A percentile compares a stretch with the other conserved stretches of the same genome.
These are phyloP conservation scores for Diaporthe sp. DNA, from an alignment of 2,329 filamentous ascomycete species.

Conservation along the genomic window DNA sequence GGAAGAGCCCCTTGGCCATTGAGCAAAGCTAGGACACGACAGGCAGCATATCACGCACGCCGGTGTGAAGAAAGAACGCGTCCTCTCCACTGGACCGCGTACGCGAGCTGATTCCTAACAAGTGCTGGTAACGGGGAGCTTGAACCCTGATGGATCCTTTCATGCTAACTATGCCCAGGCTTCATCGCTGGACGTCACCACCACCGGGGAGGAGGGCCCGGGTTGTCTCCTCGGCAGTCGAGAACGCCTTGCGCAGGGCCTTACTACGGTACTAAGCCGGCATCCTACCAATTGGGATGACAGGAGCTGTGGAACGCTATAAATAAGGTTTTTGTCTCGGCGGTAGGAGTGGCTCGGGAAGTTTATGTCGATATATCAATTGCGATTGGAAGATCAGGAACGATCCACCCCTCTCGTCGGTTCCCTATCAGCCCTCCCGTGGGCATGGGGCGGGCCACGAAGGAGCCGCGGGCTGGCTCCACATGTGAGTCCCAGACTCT, in stretches of 20 bases:
- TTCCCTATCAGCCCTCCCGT: slow-evolving; percentile 5
- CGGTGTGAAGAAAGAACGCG: neutral
- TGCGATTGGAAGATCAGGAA: slow-evolving; percentile 30
- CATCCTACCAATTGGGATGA: slow-evolving; percentile 8
- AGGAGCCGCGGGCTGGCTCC: neutral
- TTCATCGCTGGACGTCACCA: neutral
- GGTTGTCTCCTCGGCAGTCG: slow-evolving; percentile 10
- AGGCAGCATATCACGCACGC: neutral
- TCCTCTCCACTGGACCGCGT: neutral
- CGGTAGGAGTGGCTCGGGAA: neutral
- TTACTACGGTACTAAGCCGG: neutral
- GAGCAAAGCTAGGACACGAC: neutral
- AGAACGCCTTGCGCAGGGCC: neutral
- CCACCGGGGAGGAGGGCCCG: neutral
- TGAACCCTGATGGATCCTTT: neutral
- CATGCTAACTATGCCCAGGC: neutral
- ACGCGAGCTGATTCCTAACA: neutral
- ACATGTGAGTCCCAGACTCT: neutral
- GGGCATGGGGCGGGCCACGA: neutral
- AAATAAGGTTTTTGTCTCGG: slow-evolving; percentile 9
- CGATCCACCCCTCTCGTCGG: neutral
- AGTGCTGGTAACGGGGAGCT: neutral
- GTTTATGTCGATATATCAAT: slow-evolving; percentile 9
- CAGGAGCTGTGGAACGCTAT: neutral
- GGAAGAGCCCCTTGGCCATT: neutral